Percentiles rank a stretch among this genome's conserved stretches.
Evolutionary conservation across 257 asterid genomes (phyloP).

Genomic region (Paulownia fortunei): DNA sequence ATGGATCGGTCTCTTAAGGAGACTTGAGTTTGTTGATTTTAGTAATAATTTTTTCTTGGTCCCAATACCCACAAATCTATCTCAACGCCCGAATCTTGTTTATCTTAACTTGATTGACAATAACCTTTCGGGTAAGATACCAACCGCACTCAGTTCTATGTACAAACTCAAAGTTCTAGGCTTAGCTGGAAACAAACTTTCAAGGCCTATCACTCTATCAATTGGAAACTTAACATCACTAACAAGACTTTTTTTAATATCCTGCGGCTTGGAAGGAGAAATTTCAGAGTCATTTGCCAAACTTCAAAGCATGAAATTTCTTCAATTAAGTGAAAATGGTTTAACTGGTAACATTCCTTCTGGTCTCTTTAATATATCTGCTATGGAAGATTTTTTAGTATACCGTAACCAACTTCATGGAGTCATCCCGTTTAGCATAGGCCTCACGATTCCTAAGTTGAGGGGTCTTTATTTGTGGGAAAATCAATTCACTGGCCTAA

Average conservation of each 20-base stretch:
- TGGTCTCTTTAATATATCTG: constrained; percentile 37
- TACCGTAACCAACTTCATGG: constrained; percentile 27
- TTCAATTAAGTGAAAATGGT: constrained; percentile 25
- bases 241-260: background rate
- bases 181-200: constrained; percentile 20
- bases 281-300: constrained; percentile 35
- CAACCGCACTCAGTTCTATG: constrained; percentile 31
- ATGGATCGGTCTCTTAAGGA: constrained; percentile 35
- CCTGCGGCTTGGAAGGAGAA: constrained; percentile 37
- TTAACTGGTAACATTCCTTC: constrained; percentile 32
- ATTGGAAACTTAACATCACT: constrained; percentile 43
- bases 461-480: background rate
- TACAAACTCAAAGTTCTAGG: constrained; percentile 19
- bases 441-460: constrained; percentile 28
- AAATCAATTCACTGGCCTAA: background rate
- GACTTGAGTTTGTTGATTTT: constrained; percentile 25
- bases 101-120: constrained; percentile 31
- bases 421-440: background rate
- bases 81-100: constrained; percentile 29
- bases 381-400: constrained; percentile 10
- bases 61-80: constrained; percentile 37
- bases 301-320: constrained; percentile 23
- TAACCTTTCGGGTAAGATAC: constrained; percentile 30
- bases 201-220: constrained; percentile 38
- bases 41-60: constrained; percentile 44